Conservation (phyloP, 352 stramenopile genomes). For the Aphanomyces astaci region DNA sequence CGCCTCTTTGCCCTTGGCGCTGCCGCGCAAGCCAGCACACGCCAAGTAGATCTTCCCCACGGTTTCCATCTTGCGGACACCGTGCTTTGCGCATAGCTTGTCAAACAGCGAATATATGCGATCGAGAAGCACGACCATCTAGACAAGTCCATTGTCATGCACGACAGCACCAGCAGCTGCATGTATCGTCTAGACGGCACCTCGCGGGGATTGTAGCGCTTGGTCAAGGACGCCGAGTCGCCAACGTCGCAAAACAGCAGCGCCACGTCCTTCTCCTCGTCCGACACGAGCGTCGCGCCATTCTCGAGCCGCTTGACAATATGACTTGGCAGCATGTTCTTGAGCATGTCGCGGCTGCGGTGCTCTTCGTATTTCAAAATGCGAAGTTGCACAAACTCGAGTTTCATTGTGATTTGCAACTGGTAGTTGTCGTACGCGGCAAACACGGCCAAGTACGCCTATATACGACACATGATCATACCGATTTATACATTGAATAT, state of each 20-base stretch:
- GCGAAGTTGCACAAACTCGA: slow-evolving; percentile 72
- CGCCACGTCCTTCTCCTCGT: slow-evolving; percentile 82
- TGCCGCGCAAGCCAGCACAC: slow-evolving; percentile 77
- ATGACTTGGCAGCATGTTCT: slow-evolving; percentile 80
- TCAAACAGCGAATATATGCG: slow-evolving; percentile 89
- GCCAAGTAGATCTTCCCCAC: slow-evolving; percentile 90
- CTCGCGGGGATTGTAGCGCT: slow-evolving; percentile 38
- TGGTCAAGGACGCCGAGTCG: slow-evolving; percentile 71
- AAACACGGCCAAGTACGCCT: slow-evolving; percentile 60
- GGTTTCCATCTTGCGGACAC: slow-evolving; percentile 89
- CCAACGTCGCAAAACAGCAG: slow-evolving; percentile 82
- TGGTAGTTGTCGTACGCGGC: slow-evolving; percentile 75
- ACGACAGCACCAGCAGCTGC: too few species aligned
- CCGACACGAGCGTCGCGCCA: slow-evolving; percentile 67
- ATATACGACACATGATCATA: too few species aligned
- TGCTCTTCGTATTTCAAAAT: slow-evolving; percentile 71
- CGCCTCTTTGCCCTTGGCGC: slow-evolving; percentile 64
- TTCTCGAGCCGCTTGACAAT: slow-evolving; percentile 79
- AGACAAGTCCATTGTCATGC: too few species aligned
- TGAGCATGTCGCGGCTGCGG: slow-evolving; percentile 73
- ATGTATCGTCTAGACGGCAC: background rate
- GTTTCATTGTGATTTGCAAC: slow-evolving; percentile 71
- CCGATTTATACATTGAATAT: too few species aligned
- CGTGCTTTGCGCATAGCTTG: slow-evolving; percentile 84
- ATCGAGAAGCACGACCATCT: slow-evolving; percentile 69